Conservation (phyloP, 2,329 filamentous ascomycete species). For the Aspergillus ochraceus region DNA sequence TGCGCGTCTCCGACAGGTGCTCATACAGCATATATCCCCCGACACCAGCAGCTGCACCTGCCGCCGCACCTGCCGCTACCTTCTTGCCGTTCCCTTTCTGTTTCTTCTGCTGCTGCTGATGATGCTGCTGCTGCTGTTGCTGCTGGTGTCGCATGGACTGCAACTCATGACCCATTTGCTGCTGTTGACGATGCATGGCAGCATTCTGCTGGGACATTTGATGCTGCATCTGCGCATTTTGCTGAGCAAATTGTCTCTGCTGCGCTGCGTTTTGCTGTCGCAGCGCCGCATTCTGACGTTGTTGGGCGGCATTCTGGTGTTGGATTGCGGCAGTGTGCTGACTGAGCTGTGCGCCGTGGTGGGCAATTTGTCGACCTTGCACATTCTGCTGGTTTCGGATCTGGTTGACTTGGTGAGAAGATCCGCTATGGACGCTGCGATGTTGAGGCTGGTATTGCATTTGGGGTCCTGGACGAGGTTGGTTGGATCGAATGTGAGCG, state of each 20-base stretch:
- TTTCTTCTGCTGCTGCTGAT: background rate
- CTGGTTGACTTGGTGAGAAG: background rate
- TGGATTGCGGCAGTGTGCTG: background rate
- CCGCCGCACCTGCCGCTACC: background rate
- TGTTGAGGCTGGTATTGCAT: constrained; percentile 4
- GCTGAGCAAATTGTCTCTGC: background rate
- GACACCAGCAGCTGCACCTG: background rate
- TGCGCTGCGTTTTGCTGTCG: background rate
- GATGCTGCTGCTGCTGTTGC: background rate
- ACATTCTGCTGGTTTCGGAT: background rate
- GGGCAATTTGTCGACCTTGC: constrained; percentile 1
- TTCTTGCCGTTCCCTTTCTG: background rate
- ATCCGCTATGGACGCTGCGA: background rate
- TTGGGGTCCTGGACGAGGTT: background rate
- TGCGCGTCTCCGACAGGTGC: background rate
- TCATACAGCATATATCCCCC: background rate
- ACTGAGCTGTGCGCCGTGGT: background rate
- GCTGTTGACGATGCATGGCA: background rate
- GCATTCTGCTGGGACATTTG: background rate
- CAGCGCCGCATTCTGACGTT: background rate
- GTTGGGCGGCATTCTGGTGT: background rate
- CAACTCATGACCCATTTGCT: background rate
- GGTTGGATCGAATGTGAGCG: background rate
- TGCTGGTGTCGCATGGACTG: background rate
- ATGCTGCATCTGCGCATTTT: background rate